Percentiles rank a stretch among this genome's conserved stretches.
phyloP scores from a whole-genome alignment of 371 early-diverging fungal species.

The Mucor irregularis region DNA sequence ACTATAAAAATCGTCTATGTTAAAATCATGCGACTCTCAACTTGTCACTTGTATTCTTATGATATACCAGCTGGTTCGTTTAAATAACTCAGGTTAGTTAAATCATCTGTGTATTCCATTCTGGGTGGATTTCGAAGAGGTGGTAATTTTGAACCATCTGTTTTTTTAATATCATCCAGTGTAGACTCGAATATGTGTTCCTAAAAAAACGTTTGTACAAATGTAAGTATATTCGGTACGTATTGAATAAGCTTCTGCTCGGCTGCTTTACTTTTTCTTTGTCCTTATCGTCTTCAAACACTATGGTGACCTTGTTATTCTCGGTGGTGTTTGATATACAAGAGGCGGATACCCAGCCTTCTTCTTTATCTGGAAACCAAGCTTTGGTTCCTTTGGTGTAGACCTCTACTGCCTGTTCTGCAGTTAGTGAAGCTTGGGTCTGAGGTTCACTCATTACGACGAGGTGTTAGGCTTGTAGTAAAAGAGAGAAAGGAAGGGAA shows the following conservation, averaged over 20 bases:
- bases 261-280: slow-evolving; percentile 54
- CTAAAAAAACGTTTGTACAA: too few relatives aligned
- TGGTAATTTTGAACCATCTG: slow-evolving; percentile 70
- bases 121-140: slow-evolving; percentile 90
- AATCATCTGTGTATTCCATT: slow-evolving; percentile 88
- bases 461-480: neutral
- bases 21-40: too few relatives aligned
- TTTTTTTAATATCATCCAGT: slow-evolving; percentile 62
- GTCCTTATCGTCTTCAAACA: slow-evolving; percentile 59
- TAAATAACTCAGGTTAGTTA: slow-evolving; percentile 88
- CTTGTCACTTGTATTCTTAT: slow-evolving; percentile 28
- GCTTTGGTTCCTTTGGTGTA: slow-evolving; percentile 76
- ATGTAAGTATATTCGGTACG: too few relatives aligned
- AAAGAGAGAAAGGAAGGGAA: neutral
- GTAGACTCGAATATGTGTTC: slow-evolving; percentile 75
- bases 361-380: slow-evolving; percentile 86
- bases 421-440: neutral
- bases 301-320: slow-evolving; percentile 53
- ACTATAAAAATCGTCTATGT: too few relatives aligned
- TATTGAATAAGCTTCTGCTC: too few relatives aligned
- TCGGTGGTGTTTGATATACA: slow-evolving; percentile 53
- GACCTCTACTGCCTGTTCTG: slow-evolving; percentile 39
- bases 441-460: too few relatives aligned
- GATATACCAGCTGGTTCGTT: slow-evolving; percentile 84
- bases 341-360: slow-evolving; percentile 83